These are phyloP conservation scores for Aspergillus sp. DNA, from an alignment of 2,329 filamentous ascomycete genomes.

Conservation along the genomic window DNA sequence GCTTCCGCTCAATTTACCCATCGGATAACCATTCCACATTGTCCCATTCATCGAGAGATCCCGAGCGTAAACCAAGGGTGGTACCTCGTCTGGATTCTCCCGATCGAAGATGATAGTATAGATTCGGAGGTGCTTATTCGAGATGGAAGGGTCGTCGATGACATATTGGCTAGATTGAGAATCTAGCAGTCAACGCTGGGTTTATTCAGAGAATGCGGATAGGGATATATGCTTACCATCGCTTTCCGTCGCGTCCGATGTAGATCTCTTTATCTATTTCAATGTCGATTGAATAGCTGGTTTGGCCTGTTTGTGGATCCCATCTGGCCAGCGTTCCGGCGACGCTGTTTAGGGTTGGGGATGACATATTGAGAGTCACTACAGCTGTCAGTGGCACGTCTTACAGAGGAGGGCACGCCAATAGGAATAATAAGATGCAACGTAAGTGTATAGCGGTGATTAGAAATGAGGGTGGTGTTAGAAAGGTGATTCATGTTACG, in stretches of 20 bases:
- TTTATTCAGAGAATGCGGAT: background rate
- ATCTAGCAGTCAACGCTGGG: constrained; percentile 6
- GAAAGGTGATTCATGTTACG: background rate
- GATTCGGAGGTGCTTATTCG: constrained; percentile 36
- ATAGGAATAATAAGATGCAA: background rate
- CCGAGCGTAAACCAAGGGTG: constrained; percentile 37
- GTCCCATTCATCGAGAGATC: constrained; percentile 37
- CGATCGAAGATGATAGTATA: constrained; percentile 37
- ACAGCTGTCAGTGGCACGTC: background rate
- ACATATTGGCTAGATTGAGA: constrained; percentile 22
- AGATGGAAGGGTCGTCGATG: constrained; percentile 28
- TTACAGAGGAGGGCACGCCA: background rate
- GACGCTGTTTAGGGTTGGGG: background rate
- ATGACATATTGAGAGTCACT: constrained; percentile 1
- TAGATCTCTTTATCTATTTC: constrained; percentile 26
- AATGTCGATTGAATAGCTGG: constrained; percentile 13
- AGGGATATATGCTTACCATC: constrained; percentile 18
- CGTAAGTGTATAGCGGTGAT: background rate
- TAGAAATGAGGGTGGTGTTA: background rate
- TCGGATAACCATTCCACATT: constrained; percentile 30
- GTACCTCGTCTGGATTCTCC: constrained; percentile 27
- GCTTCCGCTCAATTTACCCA: constrained; percentile 25
- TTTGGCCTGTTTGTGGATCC: constrained; percentile 11
- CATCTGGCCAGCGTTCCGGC: constrained; percentile 19
- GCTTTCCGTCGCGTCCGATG: constrained; percentile 26